Base-by-base conservation (phyloP, 192 early-diverging fungal genomes). In the Coemansia sp. region DNA sequence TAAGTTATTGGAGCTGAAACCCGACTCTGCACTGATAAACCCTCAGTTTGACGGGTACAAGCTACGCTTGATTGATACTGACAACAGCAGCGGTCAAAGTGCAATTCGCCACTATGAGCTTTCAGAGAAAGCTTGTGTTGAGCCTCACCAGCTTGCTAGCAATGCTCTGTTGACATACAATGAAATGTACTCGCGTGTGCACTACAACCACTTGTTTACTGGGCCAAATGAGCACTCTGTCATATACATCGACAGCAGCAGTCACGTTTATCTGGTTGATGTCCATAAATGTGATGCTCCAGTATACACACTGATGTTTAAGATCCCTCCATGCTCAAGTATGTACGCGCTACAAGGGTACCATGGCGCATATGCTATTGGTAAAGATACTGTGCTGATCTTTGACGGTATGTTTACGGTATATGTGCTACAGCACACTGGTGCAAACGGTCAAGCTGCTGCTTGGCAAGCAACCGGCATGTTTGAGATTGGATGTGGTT, bases 41-140 rank as follows among this genome's bases (percentile, higher is more conserved):
- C 59, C 81, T 21, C 78, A 73, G 46, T 90, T 90, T 65, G 87
- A 90, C 33, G 86, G 88, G 1, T 90, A 90, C 65, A 88, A 87
- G 50, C 69, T 90, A 33, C 71, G 78, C 9, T 57, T 86, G 35
- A 76, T 84, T 16, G 72, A 77, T 28, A 71, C 79, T 12, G 28
- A 26, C 2, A 48, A 47, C 30, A 41, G 42, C 5, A 30, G 20
- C 37, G 35, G 20, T 3, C 51, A 38, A 10, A 2, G 6, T 19
- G 49, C 44, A 20, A 49, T 63, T 19, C 26, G 13, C 21, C 62
- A 46, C 1, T 33, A 50, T 15, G n/a, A 56, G 0, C 46, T 48
- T 28, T 13, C 46, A 48, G 30, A 23, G 12, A 10, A n/a, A 28
- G 23, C 46, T 15, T 23, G 12, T 26, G 66, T 56, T 2, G 55